phyloP scores from a whole-genome alignment of 805 yeast genomes.

The Ogataea ganodermae region DNA sequence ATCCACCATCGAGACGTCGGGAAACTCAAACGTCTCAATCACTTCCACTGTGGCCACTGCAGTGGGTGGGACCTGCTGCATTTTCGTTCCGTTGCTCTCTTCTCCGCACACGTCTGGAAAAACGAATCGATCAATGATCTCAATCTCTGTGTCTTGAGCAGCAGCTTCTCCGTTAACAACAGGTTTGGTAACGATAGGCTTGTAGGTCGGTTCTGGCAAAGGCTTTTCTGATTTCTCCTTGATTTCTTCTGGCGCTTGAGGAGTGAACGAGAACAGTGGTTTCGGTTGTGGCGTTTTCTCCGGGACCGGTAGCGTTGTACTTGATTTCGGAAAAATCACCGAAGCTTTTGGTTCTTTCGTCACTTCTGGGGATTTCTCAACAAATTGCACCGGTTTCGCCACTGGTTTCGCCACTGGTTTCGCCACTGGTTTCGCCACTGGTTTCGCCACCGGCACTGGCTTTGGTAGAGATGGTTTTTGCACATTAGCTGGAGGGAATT shows the following conservation, averaged over 20 bases:
- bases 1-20: conserved; percentile 20
- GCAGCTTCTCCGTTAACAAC: background rate
- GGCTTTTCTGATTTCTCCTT: background rate
- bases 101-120: conserved; percentile 19
- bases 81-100: conserved; percentile 3
- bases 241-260: too few relatives aligned
- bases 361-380: too few relatives aligned
- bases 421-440: background rate
- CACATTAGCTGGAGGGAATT: background rate
- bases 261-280: background rate
- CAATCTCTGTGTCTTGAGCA: background rate
- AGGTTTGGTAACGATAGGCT: background rate
- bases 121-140: conserved; percentile 19
- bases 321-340: background rate
- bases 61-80: conserved; percentile 7
- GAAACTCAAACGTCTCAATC: conserved; percentile 27
- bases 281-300: background rate
- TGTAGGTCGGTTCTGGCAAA: background rate
- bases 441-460: background rate
- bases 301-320: too few relatives aligned
- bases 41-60: conserved; percentile 14
- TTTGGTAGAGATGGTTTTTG: background rate
- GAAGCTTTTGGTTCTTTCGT: background rate
- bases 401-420: background rate
- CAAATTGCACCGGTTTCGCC: too few relatives aligned